Base-by-base conservation (phyloP, 2,329 filamentous ascomycete genomes). In the Ceratocystis huliohia region DNA sequence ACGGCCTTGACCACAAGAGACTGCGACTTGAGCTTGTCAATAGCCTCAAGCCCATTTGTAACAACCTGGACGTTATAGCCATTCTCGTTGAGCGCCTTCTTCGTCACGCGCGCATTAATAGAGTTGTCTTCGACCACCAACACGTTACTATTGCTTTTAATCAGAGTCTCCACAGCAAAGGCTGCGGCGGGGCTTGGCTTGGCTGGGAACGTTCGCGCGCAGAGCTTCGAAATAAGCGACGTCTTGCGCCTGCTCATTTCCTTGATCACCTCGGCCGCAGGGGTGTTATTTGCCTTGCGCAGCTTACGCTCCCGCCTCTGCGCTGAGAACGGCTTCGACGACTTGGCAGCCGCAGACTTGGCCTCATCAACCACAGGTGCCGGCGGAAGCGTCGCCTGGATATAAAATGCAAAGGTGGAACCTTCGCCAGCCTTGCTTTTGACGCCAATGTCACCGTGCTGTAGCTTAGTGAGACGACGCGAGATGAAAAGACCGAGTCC, bases 401-500 rank as follows among this genome's bases (percentile, higher is more conserved):
- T 82, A 73, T 88, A 91, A 73, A 92, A 91, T 0, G 84, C 85
- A 74, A 91, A 91, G 0, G 84, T 89, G 69, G 85, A 88, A 1
- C 88, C 88, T n/a, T 84, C 81, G 1, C 86, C 87, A 1, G 83
- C 79, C 69, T 84, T 78, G n/a, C 85, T 88, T 1, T 82, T 79
- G 5, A 93, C 86, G 1, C 88, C 89, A 61, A 94, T 91, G 68
- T 89, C 85, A 3, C 89, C 89, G 22, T 88, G 88, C 73, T 92
- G 88, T 10, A 93, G 77, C 72, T 93, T 89, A 0, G 88, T 89
- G n/a, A 94, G 79, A 65, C 89, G 84, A 28, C 88, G 82, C 46
- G 86, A 89, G 69, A 93, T 92, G 74, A 91, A 93, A 0, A 93
- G 78, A 0, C 89, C 89, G 0, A 94, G 79, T 0, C 89, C 89